Conservation (phyloP, 352 stramenopile genomes). For the Thraustotheca clavata region DNA sequence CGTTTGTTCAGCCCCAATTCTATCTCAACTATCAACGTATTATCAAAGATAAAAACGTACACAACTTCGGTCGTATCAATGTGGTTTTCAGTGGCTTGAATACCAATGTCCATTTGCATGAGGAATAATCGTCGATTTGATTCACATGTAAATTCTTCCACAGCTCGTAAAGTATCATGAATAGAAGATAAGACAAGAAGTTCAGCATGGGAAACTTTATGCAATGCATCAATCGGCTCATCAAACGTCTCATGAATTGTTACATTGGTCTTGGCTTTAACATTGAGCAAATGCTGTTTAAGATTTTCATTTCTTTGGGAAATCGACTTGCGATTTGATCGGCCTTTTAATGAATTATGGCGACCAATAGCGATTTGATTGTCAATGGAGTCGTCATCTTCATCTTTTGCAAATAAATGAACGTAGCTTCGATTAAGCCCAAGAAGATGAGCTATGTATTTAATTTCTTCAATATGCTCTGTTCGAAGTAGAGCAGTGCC, state of each 20-base stretch:
- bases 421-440: background rate
- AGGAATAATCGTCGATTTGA: background rate
- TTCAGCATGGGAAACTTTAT: constrained; percentile 10
- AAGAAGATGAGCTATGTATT: constrained; percentile 5
- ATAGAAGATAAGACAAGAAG: constrained; percentile 8
- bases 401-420: constrained; percentile 1
- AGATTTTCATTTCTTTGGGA: background rate
- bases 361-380: background rate
- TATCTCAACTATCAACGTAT: too few relatives aligned
- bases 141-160: constrained; percentile 11
- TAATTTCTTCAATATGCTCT: background rate
- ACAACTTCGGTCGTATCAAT: too few relatives aligned
- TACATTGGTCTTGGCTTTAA: background rate
- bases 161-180: constrained; percentile 7
- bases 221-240: background rate
- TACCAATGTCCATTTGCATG: too few relatives aligned
- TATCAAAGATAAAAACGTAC: too few relatives aligned
- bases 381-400: background rate
- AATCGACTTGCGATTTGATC: background rate
- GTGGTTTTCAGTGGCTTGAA: too few relatives aligned
- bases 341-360: background rate
- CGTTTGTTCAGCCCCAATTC: too few relatives aligned
- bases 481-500: background rate
- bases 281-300: constrained; percentile 16
- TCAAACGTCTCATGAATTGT: background rate